A percentile compares a stretch with the other conserved stretches of the same genome.
Evolutionary conservation across 345 rosid genomes (phyloP).

Genomic region (Populus davidiana): DNA sequence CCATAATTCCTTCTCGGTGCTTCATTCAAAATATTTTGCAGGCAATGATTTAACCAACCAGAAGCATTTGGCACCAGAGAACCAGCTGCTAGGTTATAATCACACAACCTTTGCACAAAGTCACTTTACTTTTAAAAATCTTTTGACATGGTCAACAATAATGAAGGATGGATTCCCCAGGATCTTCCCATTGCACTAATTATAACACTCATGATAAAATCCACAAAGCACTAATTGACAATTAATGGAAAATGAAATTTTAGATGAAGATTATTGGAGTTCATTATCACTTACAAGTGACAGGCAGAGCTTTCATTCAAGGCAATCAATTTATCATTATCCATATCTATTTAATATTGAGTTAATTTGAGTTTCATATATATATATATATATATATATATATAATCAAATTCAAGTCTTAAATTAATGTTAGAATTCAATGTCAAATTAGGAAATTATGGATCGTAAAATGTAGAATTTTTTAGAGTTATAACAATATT

Average conservation of each 20-base stretch:
- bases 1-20: background rate
- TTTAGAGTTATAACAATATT: no score
- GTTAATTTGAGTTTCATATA: no score
- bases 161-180: background rate
- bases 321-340: no score
- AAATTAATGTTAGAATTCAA: no score
- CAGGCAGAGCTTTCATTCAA: no score
- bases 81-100: background rate
- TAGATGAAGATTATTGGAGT: background rate
- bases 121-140: conserved; percentile 7
- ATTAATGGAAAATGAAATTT: background rate
- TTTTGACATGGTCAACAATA: conserved; percentile 8
- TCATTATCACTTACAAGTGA: no score
- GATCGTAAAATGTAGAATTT: no score
- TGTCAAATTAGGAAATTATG: no score
- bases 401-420: no score
- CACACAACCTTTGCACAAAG: conserved; percentile 16
- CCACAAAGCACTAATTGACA: background rate
- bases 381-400: no score
- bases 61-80: background rate
- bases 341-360: no score
- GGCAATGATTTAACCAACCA: conserved; percentile 11
- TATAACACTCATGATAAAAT: background rate
- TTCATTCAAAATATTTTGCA: background rate
- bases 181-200: background rate